Conservation (phyloP, 2,329 filamentous ascomycete species). For the Penicillium sp. region DNA sequence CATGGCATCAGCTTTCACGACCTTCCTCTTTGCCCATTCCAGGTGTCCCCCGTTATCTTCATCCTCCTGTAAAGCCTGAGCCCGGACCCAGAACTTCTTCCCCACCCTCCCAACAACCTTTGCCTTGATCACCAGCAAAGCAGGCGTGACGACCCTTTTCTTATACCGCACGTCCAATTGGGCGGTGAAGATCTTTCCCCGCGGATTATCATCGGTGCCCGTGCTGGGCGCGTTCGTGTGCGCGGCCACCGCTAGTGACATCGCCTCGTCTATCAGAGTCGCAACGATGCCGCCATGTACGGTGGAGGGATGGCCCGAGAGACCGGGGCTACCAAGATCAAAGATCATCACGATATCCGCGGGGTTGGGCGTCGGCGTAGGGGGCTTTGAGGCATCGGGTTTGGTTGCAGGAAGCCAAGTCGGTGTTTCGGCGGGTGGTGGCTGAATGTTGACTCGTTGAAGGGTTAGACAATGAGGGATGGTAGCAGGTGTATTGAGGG, state of each 20-base stretch:
- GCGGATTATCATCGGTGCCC: conserved; percentile 20
- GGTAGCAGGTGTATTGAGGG: conserved; percentile 39
- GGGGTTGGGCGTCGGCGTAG: conserved; percentile 25
- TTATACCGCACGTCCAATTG: conserved; percentile 46
- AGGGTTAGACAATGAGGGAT: conserved; percentile 46
- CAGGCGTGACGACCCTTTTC: conserved; percentile 38
- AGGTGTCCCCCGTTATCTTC: conserved; percentile 30
- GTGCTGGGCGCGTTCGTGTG: conserved; percentile 22
- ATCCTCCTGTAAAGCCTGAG: conserved; percentile 42
- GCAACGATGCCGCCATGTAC: conserved; percentile 45
- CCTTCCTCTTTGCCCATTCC: conserved; percentile 35
- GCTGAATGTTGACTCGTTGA: conserved; percentile 31
- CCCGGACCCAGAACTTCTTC: conserved; percentile 45
- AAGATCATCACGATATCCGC: conserved; percentile 43
- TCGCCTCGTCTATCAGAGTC: conserved; percentile 47
- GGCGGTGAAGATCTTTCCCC: conserved; percentile 39
- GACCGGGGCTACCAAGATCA: conserved; percentile 35
- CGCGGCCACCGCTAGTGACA: conserved; percentile 42
- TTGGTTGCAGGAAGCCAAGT: conserved; percentile 30
- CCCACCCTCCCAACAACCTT: conserved; percentile 39
- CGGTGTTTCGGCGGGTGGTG: conserved; percentile 20
- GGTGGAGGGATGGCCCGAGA: conserved; percentile 42
- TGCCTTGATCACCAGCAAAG: conserved; percentile 37
- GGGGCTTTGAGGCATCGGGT: conserved; percentile 24
- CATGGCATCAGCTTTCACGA: conserved; percentile 42